Base-by-base conservation (phyloP, 2,329 filamentous ascomycete genomes). In the Fusarium torreyae region DNA sequence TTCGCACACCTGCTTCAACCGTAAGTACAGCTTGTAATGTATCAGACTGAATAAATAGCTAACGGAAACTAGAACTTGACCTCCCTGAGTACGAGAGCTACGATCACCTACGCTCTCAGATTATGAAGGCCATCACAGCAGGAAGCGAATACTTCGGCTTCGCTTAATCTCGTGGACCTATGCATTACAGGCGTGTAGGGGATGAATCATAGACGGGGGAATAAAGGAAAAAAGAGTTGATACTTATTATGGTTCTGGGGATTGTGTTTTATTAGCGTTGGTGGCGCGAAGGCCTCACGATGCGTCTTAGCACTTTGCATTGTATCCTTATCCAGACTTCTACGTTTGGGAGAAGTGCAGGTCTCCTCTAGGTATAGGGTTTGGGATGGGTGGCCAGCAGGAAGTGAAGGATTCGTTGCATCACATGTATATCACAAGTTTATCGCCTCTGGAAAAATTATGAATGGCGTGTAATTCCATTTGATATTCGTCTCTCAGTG, bases 1-100 rank as follows among this genome's bases (percentile, higher is more conserved):
- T 75, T 97, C 94, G 74, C 97, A 99, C 81, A 99, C 96, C 69
- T 99, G 96, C 86, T 99, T 99, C 84, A 99, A 99, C 80, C 96
- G 94, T 97, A 89, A 92, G 93, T 92, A 42, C 8, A 36, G 33
- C 18, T n/a, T 66, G 54, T 40, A 17, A 38, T 31, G 45, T 55
- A 70, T 71, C 84, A 77, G 86, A 67, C 6, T 33, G 52, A 70
- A 80, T 26, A 70, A 20, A 81, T 86, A 76, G 86, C 74, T 70
- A 49, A 63, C 36, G n/a, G 17, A 13, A 38, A 45, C 63, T 79
- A 97, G 94, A 99, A 84, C 93, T 99, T 78, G 96, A 99, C 84
- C 89, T 99, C 73, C 96, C 96, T 42, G 96, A 99, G 83, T 99
- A 99, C 78, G 96, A 98, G 77, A 97, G 90, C 79, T 99, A 99